Evolutionary conservation across 2,329 filamentous ascomycete genomes (phyloP).

Genomic region (Exophiala sideris): DNA sequence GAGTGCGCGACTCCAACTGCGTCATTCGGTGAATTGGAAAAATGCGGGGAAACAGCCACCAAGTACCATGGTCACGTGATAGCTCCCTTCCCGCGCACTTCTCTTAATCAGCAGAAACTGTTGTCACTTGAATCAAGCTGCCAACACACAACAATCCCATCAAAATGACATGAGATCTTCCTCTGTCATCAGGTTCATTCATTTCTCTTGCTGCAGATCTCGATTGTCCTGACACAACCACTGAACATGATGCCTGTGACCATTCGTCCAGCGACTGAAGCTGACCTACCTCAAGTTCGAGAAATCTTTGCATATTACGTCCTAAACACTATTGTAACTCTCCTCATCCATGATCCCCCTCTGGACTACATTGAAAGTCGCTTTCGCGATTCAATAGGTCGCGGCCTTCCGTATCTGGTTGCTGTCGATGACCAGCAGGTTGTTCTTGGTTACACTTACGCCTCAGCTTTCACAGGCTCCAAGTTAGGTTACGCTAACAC

Average conservation of each 20-base stretch:
- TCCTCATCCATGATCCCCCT: constrained; percentile 32
- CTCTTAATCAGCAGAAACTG: no score
- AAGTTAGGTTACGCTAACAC: constrained; percentile 40
- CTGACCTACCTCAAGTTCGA: constrained; percentile 36
- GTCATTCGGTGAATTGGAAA: no score
- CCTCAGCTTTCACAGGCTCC: constrained; percentile 35
- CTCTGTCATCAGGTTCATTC: no score
- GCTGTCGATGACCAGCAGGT: constrained; percentile 30
- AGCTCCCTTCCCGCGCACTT: no score
- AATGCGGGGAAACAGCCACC: no score
- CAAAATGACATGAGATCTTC: no score
- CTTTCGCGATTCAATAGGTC: constrained; percentile 25
- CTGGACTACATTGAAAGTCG: constrained; percentile 31
- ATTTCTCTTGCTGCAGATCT: no score
- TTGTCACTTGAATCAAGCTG: no score
- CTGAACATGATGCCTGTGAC: constrained; percentile 28
- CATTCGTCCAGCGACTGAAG: constrained; percentile 34
- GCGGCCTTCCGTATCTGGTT: constrained; percentile 39
- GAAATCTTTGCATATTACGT: constrained; percentile 39
- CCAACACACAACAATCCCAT: no score
- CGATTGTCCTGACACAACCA: neutral
- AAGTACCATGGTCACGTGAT: no score
- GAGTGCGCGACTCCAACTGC: no score
- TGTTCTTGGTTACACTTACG: constrained; percentile 37
- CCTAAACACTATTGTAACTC: constrained; percentile 37